phyloP scores from a whole-genome alignment of 768 basidiomycete genomes.

The Russula earlei region DNA sequence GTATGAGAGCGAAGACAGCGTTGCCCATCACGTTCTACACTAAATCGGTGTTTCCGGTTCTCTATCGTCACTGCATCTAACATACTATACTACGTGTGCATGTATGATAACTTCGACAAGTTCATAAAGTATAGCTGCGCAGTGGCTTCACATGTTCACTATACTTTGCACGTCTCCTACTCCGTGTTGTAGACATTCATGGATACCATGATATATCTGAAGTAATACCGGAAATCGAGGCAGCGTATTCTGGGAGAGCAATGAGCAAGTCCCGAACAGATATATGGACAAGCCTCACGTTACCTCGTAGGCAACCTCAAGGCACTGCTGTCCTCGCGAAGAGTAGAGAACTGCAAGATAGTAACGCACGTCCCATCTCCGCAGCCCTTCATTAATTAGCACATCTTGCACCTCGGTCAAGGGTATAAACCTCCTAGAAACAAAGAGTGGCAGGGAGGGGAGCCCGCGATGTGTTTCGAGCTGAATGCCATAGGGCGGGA shows the following conservation, averaged over 20 bases:
- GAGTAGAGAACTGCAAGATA: slow-evolving; percentile 47
- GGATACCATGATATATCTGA: slow-evolving; percentile 52
- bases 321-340: slow-evolving; percentile 23
- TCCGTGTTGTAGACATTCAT: slow-evolving; percentile 29
- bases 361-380: slow-evolving; percentile 62
- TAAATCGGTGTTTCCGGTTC: neutral
- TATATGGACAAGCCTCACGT: slow-evolving; percentile 16
- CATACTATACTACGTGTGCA: neutral
- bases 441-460: slow-evolving; percentile 28
- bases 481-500: slow-evolving; percentile 64
- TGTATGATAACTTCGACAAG: neutral
- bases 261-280: neutral
- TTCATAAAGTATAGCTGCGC: neutral
- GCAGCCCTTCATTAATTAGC: slow-evolving; percentile 65
- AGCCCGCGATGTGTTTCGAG: slow-evolving; percentile 61
- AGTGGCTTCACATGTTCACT: slow-evolving; percentile 4
- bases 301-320: slow-evolving; percentile 58
- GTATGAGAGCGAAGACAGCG: slow-evolving; percentile 67
- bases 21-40: slow-evolving; percentile 16
- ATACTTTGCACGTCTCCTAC: neutral
- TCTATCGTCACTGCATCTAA: neutral
- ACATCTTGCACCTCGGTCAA: slow-evolving; percentile 44
- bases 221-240: slow-evolving; percentile 55
- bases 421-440: slow-evolving; percentile 50
- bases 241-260: slow-evolving; percentile 43